Conservation (phyloP, 805 yeast species). For the Clavispora carvajalis region DNA sequence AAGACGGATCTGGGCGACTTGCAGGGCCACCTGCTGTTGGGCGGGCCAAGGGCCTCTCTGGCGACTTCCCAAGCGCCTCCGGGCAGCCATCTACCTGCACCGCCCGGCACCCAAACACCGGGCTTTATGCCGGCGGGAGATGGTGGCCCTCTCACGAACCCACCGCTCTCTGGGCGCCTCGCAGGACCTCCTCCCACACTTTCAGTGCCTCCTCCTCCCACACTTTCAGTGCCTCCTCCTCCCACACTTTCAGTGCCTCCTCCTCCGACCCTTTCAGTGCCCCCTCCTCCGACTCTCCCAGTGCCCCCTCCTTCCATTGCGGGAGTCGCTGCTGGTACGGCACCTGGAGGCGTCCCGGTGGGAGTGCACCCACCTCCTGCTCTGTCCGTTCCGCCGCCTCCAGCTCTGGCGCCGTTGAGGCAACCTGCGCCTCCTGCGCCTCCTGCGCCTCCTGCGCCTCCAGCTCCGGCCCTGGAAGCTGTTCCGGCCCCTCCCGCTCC, state of each 20-base stretch:
- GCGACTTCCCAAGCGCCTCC: too few species aligned
- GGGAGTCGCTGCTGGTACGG: too few species aligned
- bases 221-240: constrained; percentile 3
- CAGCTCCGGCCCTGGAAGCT: constrained; percentile 12
- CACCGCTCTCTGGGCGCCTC: too few species aligned
- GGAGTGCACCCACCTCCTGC: constrained; percentile 3
- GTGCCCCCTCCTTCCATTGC: constrained; percentile 4
- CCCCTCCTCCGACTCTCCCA: constrained; percentile 4
- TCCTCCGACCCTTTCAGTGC: constrained; percentile 3
- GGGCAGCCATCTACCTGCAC: too few species aligned
- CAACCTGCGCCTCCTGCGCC: constrained; percentile 2
- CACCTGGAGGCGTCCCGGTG: too few species aligned
- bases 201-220: constrained; percentile 1
- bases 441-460: constrained; percentile 14
- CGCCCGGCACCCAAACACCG: background rate
- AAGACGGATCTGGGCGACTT: constrained; percentile 15
- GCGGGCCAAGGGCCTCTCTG: too few species aligned
- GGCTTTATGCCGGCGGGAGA: too few species aligned
- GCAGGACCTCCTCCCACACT: constrained; percentile 6
- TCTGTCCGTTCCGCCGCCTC: background rate
- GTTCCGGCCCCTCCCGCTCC: constrained; percentile 12
- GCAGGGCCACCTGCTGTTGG: too few species aligned
- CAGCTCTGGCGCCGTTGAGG: background rate
- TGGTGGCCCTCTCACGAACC: too few species aligned
- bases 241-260: constrained; percentile 3